Percentiles rank a stretch among this genome's conserved stretches.
These are phyloP conservation scores for Fusarium keratoplasticum DNA, from an alignment of 2,329 filamentous ascomycete species.

Conservation along the genomic window DNA sequence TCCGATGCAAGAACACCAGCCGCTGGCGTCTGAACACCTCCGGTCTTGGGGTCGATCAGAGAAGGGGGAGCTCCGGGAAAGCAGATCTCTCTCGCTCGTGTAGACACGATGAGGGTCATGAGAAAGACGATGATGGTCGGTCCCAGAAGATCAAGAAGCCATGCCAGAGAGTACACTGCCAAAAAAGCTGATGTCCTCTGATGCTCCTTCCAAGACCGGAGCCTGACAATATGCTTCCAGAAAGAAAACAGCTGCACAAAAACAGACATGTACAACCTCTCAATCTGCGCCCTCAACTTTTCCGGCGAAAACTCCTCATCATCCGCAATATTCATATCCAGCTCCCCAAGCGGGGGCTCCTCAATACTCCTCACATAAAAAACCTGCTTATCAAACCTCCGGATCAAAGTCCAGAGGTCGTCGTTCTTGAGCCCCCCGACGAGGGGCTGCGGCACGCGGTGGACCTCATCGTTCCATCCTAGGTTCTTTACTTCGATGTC, in stretches of 20 bases:
- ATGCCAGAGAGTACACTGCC: slow-evolving; percentile 70
- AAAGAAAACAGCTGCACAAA: slow-evolving; percentile 73
- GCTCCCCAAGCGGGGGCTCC: slow-evolving; percentile 65
- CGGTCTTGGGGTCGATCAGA: slow-evolving; percentile 75
- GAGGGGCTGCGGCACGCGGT: slow-evolving; percentile 66
- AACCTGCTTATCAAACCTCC: slow-evolving; percentile 79
- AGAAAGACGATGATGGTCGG: slow-evolving; percentile 69
- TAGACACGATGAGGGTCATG: slow-evolving; percentile 74
- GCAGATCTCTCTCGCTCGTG: slow-evolving; percentile 69
- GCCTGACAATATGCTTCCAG: slow-evolving; percentile 79
- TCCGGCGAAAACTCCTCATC: slow-evolving; percentile 89
- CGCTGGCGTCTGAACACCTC: slow-evolving; percentile 81
- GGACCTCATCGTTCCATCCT: slow-evolving; percentile 74
- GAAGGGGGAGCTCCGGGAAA: slow-evolving; percentile 85
- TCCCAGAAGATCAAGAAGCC: slow-evolving; percentile 77
- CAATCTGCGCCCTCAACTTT: slow-evolving; percentile 81
- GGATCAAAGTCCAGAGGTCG: slow-evolving; percentile 77
- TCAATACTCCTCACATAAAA: slow-evolving; percentile 75
- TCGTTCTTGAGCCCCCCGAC: slow-evolving; percentile 78
- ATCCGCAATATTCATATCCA: slow-evolving; percentile 85
- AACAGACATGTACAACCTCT: slow-evolving; percentile 85
- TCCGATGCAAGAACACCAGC: slow-evolving; percentile 81
- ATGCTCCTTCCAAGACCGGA: slow-evolving; percentile 84
- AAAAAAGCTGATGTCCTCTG: slow-evolving; percentile 74
- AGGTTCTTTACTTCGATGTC: slow-evolving; percentile 71